Percentiles rank a stretch among this genome's conserved stretches.
Conservation (phyloP, 202 grass and related monocot genomes). For the Bolboschoenoplectus hybrid region DNA sequence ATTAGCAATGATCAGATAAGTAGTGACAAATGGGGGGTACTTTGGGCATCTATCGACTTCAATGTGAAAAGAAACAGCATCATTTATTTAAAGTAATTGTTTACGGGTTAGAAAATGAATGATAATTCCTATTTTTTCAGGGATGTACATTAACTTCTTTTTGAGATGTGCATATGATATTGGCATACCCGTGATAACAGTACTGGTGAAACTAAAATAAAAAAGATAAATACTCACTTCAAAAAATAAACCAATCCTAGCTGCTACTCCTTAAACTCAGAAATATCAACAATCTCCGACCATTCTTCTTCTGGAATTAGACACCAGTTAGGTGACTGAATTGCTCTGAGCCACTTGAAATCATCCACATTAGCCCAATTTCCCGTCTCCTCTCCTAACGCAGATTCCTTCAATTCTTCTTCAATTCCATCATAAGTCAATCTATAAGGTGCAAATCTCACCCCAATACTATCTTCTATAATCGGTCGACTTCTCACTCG, state of each 20-base stretch:
- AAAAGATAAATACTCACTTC: slow-evolving; percentile 11
- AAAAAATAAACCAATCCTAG: neutral
- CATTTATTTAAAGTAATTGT: neutral
- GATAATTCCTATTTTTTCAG: neutral
- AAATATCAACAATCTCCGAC: slow-evolving; percentile 42
- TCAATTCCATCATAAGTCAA: slow-evolving; percentile 60
- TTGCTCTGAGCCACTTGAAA: slow-evolving; percentile 72
- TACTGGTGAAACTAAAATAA: neutral
- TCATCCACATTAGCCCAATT: slow-evolving; percentile 78
- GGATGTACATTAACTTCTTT: neutral
- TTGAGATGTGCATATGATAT: neutral
- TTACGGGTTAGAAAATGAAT: neutral
- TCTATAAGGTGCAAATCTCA: slow-evolving; percentile 70
- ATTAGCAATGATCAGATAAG: neutral
- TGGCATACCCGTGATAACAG: neutral
- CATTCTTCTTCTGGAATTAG: slow-evolving; percentile 59
- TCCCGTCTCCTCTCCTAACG: slow-evolving; percentile 57
- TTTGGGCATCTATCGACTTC: neutral
- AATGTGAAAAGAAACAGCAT: slow-evolving; percentile 10
- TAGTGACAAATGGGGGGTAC: neutral
- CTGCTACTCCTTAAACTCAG: slow-evolving; percentile 36
- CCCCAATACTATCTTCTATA: slow-evolving; percentile 64
- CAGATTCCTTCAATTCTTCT: slow-evolving; percentile 57
- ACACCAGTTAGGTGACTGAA: slow-evolving; percentile 78
- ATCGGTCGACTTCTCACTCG: slow-evolving; percentile 70